Base-by-base conservation (phyloP, 768 basidiomycete genomes). In the Boletellus emodensis region DNA sequence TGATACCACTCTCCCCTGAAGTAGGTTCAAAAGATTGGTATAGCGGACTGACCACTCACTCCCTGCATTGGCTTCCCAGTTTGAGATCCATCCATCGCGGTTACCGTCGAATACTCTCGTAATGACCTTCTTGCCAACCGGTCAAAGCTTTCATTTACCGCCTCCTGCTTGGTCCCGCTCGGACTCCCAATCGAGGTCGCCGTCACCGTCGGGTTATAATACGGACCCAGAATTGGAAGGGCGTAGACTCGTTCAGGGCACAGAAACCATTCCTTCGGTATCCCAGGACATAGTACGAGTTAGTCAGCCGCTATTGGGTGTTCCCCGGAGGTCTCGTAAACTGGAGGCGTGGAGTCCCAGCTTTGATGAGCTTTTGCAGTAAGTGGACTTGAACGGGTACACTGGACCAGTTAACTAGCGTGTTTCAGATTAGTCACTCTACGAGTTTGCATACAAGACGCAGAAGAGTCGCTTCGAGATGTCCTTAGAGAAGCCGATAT, bases 41-140 rank as follows among this genome's bases (percentile, higher is more conserved):
- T 48, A 36, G 52, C 26, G 41, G 34, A 51, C 48, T 38, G 40
- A 26, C 53, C 13, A 20, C 57, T 60, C 44, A 57, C 47, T 53
- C 22, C 37, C 47, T 39, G 20, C 20, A 24, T 53, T 43, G 5
- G 20, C 28, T 46, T 45, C 33, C 18, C 40, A 77, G 77, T 53
- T 72, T 32, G 70, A 70, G 43, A 52, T 60, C n/a, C 65, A 73
- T 49, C 64, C 70, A 1, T 75, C 60, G 46, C 72, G 73, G 42
- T 66, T 92, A 28, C 83, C 88, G 1, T 84, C 83, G 14, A 94
- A 94, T 61, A 82, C 87, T 2, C 72, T 91, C 8, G 68, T 92
- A 14, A 54, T 93, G 38, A 75, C 79, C 14, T 74, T 93, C 46
- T 73, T 80, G 13, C 85, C 85, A 8, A 78, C 76, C 15, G 80